Base-by-base conservation (phyloP, 2,329 filamentous ascomycete genomes). In the Trichoderma sp. region DNA sequence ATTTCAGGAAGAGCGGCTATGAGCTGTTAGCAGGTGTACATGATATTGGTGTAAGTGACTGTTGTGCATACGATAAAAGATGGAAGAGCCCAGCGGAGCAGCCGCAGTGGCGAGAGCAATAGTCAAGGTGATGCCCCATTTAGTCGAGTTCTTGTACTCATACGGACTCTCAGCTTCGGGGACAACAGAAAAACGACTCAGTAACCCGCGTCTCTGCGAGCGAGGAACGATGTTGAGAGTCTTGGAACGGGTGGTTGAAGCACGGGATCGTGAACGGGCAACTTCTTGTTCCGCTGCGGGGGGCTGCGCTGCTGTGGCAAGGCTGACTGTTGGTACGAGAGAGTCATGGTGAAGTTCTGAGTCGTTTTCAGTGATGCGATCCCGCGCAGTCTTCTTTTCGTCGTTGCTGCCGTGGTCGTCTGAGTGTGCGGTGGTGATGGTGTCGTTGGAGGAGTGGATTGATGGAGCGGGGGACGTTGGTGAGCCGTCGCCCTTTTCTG, bases 111-210 rank as follows among this genome's bases (percentile, higher is more conserved):
- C 93, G 19, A 94, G 76, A 1, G 93, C 91, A 57, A 97, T 87
- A 59, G 95, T 87, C 43, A 88, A 83, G 0, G 94, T 97, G 72
- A 97, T 89, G 70, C 88, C 86, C 94, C 94, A 97, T 87, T 97
- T 97, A 16, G 88, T 92, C 61, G 82, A 86, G 40, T 87, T 86
- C 13, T 85, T 82, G 76, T 97, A 97, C 62, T 92, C 87, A 70
- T 90, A 89, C 0, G 94, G 91, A 37, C 90, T 84, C 57, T 92
- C 88, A 16, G 97, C 88, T 80, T 97, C 94, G 1, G 93, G 91
- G 19, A 97, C 83, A 37, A 97, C 70, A 1, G 91, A 83, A 14
- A 96, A 83, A 47, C 86, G 86, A 1, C 88, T 89, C 59, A 97
- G 84, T 1, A 97, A 82, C 0, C 94, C 94, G 74, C 93, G 85